phyloP scores from a whole-genome alignment of 768 basidiomycete species.

The Boletus eberwhitei region DNA sequence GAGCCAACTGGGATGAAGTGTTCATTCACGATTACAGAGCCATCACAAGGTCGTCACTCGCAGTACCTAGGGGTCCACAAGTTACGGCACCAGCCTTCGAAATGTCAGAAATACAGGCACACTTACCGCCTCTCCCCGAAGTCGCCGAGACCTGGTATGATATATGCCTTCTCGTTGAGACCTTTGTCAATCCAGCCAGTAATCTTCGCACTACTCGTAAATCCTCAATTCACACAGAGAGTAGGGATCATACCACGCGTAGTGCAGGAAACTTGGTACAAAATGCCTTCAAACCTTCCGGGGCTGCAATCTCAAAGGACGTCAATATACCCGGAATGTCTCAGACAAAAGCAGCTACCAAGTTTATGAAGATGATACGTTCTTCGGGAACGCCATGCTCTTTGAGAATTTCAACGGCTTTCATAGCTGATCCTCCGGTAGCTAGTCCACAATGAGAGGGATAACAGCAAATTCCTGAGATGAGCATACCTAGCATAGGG shows the following conservation, averaged over 20 bases:
- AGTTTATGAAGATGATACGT: slow-evolving; percentile 90
- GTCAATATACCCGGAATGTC: not conserved
- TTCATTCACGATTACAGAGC: not conserved
- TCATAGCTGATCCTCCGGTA: slow-evolving; percentile 96
- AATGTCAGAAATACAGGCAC: not conserved
- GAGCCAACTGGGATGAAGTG: not conserved
- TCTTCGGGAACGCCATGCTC: slow-evolving; percentile 93
- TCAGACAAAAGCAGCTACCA: slow-evolving; percentile 44
- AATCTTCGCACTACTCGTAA: slow-evolving; percentile 47
- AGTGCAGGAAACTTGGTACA: slow-evolving; percentile 70
- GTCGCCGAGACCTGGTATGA: slow-evolving; percentile 94
- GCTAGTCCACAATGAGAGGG: slow-evolving; percentile 39
- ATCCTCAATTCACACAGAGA: not conserved
- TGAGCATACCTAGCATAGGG: slow-evolving; percentile 85
- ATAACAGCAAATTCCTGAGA: not conserved
- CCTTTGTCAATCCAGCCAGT: slow-evolving; percentile 96
- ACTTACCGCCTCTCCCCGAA: slow-evolving; percentile 85
- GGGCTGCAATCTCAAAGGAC: slow-evolving; percentile 68
- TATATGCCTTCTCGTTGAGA: slow-evolving; percentile 87
- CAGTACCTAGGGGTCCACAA: slow-evolving; percentile 18
- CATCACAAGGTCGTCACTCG: slow-evolving; percentile 7
- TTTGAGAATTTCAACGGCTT: slow-evolving; percentile 92
- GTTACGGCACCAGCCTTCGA: not conserved
- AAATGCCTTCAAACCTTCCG: slow-evolving; percentile 84
- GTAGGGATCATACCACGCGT: slow-evolving; percentile 59